Conservation (phyloP, 2,329 filamentous ascomycete species). For the Curvularia lunata region DNA sequence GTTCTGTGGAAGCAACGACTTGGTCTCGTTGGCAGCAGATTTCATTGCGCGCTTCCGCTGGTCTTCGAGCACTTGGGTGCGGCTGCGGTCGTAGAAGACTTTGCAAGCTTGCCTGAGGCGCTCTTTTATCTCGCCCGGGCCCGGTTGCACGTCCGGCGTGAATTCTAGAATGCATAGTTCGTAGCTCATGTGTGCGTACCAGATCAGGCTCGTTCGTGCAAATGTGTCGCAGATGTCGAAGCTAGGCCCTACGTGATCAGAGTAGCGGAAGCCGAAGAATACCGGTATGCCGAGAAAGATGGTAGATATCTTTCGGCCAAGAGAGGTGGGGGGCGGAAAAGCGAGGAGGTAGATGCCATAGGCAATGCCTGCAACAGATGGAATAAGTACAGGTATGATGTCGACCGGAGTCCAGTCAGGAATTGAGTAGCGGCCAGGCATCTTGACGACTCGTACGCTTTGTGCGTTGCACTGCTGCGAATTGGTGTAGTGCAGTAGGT, state of each 20-base stretch:
- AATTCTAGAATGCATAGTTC: constrained; percentile 18
- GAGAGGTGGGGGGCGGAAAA: constrained; percentile 16
- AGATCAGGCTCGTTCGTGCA: constrained; percentile 28
- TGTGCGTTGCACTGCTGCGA: not conserved
- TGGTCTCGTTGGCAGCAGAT: not conserved
- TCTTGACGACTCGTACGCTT: not conserved
- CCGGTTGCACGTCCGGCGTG: constrained; percentile 1
- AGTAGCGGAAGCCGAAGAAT: constrained; percentile 20
- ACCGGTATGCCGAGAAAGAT: constrained; percentile 15
- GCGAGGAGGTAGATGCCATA: constrained; percentile 25
- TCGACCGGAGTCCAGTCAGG: not conserved
- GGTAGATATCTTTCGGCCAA: constrained; percentile 19
- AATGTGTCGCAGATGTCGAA: constrained; percentile 21
- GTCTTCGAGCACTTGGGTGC: constrained; percentile 1
- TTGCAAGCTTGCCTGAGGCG: constrained; percentile 15
- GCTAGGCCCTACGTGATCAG: constrained; percentile 9
- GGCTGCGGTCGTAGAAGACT: constrained; percentile 20
- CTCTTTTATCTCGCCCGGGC: constrained; percentile 3
- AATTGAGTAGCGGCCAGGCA: not conserved
- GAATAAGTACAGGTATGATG: constrained; percentile 2
- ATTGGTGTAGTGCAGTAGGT: not conserved
- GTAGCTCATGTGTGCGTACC: constrained; percentile 26
- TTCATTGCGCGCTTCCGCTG: not conserved
- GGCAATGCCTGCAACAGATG: not conserved
- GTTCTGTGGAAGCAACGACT: not conserved